Conservation (phyloP, 2,329 filamentous ascomycete genomes). For the Chrysosphaeria jannelii region DNA sequence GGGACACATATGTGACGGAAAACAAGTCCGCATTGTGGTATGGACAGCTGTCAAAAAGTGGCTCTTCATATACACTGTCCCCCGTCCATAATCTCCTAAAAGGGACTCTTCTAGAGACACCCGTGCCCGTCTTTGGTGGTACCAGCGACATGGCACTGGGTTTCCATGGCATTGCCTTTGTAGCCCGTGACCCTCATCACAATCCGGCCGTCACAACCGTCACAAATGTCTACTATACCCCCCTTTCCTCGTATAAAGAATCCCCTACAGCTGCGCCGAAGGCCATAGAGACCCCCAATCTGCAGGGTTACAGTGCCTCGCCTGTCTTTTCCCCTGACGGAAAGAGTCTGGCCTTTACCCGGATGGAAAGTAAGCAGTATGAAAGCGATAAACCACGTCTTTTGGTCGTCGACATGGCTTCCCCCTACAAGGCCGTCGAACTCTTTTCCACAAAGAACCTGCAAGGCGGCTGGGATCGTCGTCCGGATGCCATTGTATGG, state of each 20-base stretch:
- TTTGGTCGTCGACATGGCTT: neutral
- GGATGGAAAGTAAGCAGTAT: constrained; percentile 50
- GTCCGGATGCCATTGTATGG: constrained; percentile 25
- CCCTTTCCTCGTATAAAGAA: constrained; percentile 32
- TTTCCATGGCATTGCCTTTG: constrained; percentile 33
- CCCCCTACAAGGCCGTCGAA: constrained; percentile 19
- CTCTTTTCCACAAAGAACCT: constrained; percentile 30
- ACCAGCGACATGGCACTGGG: constrained; percentile 54
- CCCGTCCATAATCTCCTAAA: constrained; percentile 31
- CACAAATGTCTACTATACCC: constrained; percentile 47
- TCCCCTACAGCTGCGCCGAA: constrained; percentile 11
- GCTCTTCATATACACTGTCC: too few relatives aligned
- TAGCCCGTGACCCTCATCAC: constrained; percentile 42
- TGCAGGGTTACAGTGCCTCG: constrained; percentile 30
- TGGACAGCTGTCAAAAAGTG: constrained; percentile 23
- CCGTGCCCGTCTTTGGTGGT: constrained; percentile 52
- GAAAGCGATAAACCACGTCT: constrained; percentile 52
- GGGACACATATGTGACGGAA: constrained; percentile 45
- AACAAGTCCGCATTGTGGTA: constrained; percentile 48
- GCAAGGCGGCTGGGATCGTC: constrained; percentile 29
- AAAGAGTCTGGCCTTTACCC: constrained; percentile 39
- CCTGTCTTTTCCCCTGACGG: constrained; percentile 52
- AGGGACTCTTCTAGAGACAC: constrained; percentile 27
- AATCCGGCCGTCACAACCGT: constrained; percentile 25
- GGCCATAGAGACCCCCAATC: constrained; percentile 11